A percentile compares a stretch with the other conserved stretches of the same genome.
Evolutionary conservation across 2,329 filamentous ascomycete species (phyloP).

Genomic region (Fonsecaea pedrosoi): DNA sequence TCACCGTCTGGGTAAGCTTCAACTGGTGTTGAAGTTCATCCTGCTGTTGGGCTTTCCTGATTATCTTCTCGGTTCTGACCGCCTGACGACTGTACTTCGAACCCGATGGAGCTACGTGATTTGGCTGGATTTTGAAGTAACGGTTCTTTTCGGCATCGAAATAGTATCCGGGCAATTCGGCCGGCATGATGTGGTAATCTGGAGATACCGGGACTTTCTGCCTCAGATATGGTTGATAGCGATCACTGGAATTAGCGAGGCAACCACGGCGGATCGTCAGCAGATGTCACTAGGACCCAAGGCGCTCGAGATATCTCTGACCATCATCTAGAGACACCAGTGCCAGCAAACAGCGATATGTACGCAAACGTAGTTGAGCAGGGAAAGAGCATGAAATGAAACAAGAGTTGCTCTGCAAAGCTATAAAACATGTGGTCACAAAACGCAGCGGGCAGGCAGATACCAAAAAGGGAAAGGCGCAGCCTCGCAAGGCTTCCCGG

Average conservation of each 20-base stretch:
- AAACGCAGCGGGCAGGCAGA: neutral
- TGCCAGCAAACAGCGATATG: neutral
- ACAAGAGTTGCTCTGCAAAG: neutral
- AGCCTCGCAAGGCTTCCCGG: neutral
- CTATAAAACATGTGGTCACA: neutral
- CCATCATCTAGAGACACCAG: neutral
- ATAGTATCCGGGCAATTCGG: slow-evolving; percentile 37
- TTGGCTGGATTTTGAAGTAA: slow-evolving; percentile 71
- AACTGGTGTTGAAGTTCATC: slow-evolving; percentile 15
- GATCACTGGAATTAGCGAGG: neutral
- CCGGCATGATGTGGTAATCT: slow-evolving; percentile 28
- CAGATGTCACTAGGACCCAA: neutral
- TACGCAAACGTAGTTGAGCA: neutral
- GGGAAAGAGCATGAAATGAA: neutral
- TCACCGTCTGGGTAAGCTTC: slow-evolving; percentile 18
- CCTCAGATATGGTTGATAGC: neutral
- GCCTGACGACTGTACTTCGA: slow-evolving; percentile 64
- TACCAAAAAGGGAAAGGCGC: neutral
- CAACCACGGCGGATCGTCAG: neutral
- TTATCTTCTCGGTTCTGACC: slow-evolving; percentile 63
- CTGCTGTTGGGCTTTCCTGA: slow-evolving; percentile 48
- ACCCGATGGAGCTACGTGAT: slow-evolving; percentile 52
- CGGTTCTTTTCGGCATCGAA: slow-evolving; percentile 30
- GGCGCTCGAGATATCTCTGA: neutral
- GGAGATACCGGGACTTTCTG: neutral